Conservation (phyloP, 225 moss, liverwort and hornwort species). For the Pleurozium schreberi region DNA sequence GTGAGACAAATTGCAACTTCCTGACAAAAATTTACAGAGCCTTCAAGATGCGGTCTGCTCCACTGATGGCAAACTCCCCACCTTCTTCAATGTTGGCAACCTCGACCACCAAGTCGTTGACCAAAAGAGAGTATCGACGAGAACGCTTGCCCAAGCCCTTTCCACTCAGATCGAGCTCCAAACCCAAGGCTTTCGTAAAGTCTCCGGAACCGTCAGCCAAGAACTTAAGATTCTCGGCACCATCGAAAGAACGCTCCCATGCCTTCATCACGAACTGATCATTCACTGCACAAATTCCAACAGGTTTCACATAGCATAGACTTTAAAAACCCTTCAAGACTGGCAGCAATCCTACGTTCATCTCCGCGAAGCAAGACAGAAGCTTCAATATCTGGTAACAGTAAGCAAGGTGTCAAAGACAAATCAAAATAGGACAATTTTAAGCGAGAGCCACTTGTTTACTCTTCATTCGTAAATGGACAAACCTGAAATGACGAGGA, state of each 20-base stretch:
- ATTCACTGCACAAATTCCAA: slow-evolving; percentile 45
- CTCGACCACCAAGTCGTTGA: slow-evolving; percentile 54
- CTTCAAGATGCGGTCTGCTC: slow-evolving; percentile 48
- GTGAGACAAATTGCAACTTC: fast-evolving
- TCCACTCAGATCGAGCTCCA: slow-evolving; percentile 52
- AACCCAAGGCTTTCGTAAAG: slow-evolving; percentile 49
- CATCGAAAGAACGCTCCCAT: slow-evolving; percentile 59
- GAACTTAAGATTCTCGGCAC: slow-evolving; percentile 47
- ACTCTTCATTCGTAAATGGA: fast-evolving
- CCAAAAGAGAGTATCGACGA: slow-evolving; percentile 51
- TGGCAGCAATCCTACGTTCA: too few species aligned
- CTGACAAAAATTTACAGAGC: background rate
- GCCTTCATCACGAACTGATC: slow-evolving; percentile 81
- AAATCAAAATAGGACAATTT: fast-evolving
- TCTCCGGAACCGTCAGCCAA: slow-evolving; percentile 65
- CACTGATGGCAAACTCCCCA: slow-evolving; percentile 49
- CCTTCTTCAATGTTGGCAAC: slow-evolving; percentile 63
- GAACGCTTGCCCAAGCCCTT: slow-evolving; percentile 75
- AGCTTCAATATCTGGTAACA: fast-evolving
- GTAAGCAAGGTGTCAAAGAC: background rate
- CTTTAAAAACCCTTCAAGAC: background rate
- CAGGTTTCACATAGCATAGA: background rate
- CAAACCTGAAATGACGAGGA: slow-evolving; percentile 66
- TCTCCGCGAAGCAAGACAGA: background rate
- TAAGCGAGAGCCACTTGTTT: too few species aligned